Conservation (phyloP, 1,284 basidiomycete genomes). For the Golubevia sp. region DNA sequence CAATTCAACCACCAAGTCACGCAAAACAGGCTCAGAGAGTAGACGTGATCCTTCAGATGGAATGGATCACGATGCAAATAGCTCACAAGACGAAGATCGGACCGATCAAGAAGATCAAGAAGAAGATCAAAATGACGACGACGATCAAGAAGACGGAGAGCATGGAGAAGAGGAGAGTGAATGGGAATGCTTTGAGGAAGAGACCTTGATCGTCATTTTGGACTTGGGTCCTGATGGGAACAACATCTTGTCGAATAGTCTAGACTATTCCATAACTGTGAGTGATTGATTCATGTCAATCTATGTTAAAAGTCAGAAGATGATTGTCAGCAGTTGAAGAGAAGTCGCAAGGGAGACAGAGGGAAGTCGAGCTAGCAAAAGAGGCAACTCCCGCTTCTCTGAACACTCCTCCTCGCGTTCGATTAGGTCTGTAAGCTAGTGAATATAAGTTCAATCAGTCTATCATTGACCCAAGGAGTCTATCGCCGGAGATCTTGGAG, state of each 20-base stretch:
- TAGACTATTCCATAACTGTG: neutral
- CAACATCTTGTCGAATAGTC: neutral
- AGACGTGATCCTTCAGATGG: neutral
- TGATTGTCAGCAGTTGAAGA: too few species aligned
- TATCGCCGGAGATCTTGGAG: too few species aligned
- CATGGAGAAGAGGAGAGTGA: neutral
- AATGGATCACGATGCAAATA: neutral
- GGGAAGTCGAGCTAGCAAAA: too few species aligned
- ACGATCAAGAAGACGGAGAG: neutral
- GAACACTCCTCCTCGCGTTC: too few species aligned
- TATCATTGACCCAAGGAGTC: too few species aligned
- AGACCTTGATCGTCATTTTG: neutral
- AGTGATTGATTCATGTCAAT: neutral
- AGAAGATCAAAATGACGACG: neutral
- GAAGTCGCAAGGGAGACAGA: too few species aligned
- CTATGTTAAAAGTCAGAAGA: too few species aligned
- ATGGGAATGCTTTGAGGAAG: neutral
- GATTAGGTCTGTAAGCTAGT: too few species aligned
- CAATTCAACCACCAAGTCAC: too few species aligned
- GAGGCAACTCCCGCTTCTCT: too few species aligned
- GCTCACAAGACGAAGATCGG: neutral
- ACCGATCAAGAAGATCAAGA: neutral
- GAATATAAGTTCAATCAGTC: too few species aligned
- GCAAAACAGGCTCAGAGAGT: too few species aligned
- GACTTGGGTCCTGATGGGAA: neutral